phyloP scores from a whole-genome alignment of 2,329 filamentous ascomycete species.

The Tetracladium maxilliforme region DNA sequence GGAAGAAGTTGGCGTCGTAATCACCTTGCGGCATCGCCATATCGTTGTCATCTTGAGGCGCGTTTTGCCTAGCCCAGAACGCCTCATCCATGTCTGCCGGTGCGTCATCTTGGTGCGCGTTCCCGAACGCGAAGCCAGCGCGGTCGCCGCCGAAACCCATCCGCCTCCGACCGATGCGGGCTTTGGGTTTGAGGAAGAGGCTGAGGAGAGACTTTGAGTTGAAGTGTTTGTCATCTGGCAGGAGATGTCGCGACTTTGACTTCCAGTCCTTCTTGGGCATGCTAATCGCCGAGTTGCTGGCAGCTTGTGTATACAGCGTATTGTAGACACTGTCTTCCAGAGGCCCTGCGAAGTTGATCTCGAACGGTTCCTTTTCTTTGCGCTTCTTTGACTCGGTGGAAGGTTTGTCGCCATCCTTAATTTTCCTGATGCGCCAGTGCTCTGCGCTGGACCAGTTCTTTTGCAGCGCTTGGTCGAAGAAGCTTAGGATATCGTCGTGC shows the following conservation, averaged over 20 bases:
- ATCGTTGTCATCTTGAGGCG: conserved; percentile 35
- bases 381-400: conserved; percentile 46
- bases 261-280: conserved; percentile 92
- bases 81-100: conserved; percentile 80
- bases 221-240: conserved; percentile 97
- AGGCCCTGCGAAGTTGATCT: conserved; percentile 76
- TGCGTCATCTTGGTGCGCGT: conserved; percentile 28
- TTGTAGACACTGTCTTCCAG: conserved; percentile 60
- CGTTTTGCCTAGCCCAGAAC: conserved; percentile 72
- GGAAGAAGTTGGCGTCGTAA: conserved; percentile 96
- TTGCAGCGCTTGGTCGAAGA: conserved; percentile 90
- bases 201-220: conserved; percentile 81
- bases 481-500: conserved; percentile 92
- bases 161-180: conserved; percentile 58
- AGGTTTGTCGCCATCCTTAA: conserved; percentile 64
- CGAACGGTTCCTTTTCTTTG: conserved; percentile 93
- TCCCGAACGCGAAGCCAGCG: conserved; percentile 23
- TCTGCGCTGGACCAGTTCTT: conserved; percentile 99
- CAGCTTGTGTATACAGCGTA: conserved; percentile 65
- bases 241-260: conserved; percentile 79
- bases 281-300: conserved; percentile 67
- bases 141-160: conserved; percentile 28
- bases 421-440: conserved; percentile 92
- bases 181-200: conserved; percentile 90
- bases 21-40: conserved; percentile 51